These are phyloP conservation scores for Trichothecium roseum DNA, from an alignment of 2,329 filamentous ascomycete genomes.

Conservation along the genomic window DNA sequence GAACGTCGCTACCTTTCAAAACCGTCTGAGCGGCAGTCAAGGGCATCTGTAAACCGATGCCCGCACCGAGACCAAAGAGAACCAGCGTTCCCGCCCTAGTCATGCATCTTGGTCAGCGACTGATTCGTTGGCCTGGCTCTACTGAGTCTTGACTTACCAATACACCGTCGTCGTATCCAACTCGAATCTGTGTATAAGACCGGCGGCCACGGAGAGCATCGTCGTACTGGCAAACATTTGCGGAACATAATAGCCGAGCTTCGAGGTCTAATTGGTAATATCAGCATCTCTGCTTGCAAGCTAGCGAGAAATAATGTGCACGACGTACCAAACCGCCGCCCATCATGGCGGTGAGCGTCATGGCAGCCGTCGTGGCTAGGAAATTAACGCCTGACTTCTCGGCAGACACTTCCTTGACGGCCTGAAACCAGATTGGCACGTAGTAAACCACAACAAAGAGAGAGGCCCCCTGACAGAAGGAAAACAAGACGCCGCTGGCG, in stretches of 20 bases:
- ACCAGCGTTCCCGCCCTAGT: slow-evolving; percentile 4
- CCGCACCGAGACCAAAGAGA: slow-evolving; percentile 8
- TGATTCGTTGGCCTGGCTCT: not conserved
- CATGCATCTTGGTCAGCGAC: not conserved
- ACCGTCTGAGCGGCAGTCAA: slow-evolving; percentile 8
- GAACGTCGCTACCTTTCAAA: slow-evolving; percentile 6
- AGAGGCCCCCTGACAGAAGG: slow-evolving; percentile 7
- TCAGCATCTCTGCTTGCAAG: not conserved
- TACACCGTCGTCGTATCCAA: slow-evolving; percentile 2
- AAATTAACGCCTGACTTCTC: slow-evolving; percentile 8
- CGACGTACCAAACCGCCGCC: not conserved
- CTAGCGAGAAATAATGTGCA: not conserved
- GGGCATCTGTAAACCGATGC: slow-evolving; percentile 7
- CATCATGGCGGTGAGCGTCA: not conserved
- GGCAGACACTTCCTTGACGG: slow-evolving; percentile 28
- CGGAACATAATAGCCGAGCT: slow-evolving; percentile 9
- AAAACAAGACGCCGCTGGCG: slow-evolving; percentile 41
- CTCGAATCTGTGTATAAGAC: slow-evolving; percentile 5
- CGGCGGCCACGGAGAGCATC: slow-evolving; percentile 2
- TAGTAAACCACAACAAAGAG: slow-evolving; percentile 17
- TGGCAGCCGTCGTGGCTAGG: slow-evolving; percentile 2
- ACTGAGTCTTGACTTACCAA: slow-evolving; percentile 1
- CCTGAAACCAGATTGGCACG: slow-evolving; percentile 35
- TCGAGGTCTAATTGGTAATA: not conserved
- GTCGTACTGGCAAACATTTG: slow-evolving; percentile 7